Percentiles rank a stretch among this genome's conserved stretches.
Evolutionary conservation across 352 stramenopile species (phyloP).

Genomic region (Globisporangium carolinianum): DNA sequence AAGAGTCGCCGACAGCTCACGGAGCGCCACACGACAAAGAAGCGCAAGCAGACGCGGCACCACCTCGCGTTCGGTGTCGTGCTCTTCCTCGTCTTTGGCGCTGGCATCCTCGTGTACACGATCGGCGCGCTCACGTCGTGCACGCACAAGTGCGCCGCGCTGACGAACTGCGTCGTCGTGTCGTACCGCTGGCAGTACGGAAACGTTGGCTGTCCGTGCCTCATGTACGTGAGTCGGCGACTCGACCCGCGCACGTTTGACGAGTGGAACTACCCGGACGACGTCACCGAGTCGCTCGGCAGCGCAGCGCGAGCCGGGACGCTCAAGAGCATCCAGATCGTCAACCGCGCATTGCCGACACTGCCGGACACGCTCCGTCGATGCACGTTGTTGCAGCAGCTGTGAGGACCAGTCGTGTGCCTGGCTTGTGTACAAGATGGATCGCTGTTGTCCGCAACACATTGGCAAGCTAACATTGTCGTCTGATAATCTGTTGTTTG

Average conservation of each 20-base stretch:
- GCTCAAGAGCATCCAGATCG: conserved; percentile 13
- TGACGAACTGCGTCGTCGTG: conserved; percentile 11
- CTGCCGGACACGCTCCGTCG: conserved; percentile 4
- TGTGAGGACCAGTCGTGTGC: conserved; percentile 6
- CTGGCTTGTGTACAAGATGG: background rate
- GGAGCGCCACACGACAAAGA: conserved; percentile 6
- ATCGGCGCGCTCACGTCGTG: conserved; percentile 9
- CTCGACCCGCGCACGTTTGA: conserved; percentile 10
- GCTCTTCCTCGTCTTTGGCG: conserved; percentile 8
- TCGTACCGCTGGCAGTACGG: conserved; percentile 12
- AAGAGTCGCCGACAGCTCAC: conserved; percentile 3
- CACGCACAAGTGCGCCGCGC: conserved; percentile 4
- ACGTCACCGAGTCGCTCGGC: conserved; percentile 7
- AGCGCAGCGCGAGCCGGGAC: conserved; percentile 5
- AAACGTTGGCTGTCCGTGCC: conserved; percentile 6
- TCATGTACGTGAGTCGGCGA: conserved; percentile 12
- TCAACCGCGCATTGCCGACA: conserved; percentile 14
- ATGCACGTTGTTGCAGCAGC: conserved; percentile 13
- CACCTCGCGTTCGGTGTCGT: conserved; percentile 12
- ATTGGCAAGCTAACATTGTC: background rate
- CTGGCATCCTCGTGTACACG: conserved; percentile 10
- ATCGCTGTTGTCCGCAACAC: background rate
- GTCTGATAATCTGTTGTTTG: no score
- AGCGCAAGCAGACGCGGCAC: conserved; percentile 9
- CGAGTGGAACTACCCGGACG: conserved; percentile 12